These are phyloP conservation scores for Fistulifera pelliculosa DNA, from an alignment of 108 stramenopile genomes.

Conservation along the genomic window DNA sequence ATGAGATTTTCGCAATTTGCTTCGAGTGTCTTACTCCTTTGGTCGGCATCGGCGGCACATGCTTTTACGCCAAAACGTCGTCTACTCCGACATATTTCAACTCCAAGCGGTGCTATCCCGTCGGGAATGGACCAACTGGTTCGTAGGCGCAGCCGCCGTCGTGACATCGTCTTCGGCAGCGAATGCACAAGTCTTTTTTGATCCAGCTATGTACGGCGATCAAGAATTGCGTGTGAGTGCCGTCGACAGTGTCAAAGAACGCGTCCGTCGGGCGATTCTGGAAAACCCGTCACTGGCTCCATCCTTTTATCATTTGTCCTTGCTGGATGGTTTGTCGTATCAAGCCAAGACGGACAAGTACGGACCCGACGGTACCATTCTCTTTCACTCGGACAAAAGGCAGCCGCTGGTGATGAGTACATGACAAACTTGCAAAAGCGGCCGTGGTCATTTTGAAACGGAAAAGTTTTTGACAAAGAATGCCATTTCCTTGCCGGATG, in stretches of 20 bases:
- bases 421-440: conserved; percentile 41
- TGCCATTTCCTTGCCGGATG: conserved; percentile 72
- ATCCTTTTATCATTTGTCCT: conserved; percentile 59
- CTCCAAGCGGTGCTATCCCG: too few species aligned
- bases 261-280: conserved; percentile 65
- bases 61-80: too few species aligned
- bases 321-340: conserved; percentile 66
- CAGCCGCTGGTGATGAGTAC: conserved; percentile 21
- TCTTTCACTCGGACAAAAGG: conserved; percentile 41
- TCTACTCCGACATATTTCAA: too few species aligned
- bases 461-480: conserved; percentile 54
- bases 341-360: conserved; percentile 42
- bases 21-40: too few species aligned
- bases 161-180: conserved; percentile 26
- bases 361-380: conserved; percentile 71
- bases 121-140: too few species aligned
- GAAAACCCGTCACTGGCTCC: conserved; percentile 65
- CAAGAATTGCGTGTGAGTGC: conserved; percentile 80
- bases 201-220: conserved; percentile 87
- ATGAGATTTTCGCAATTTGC: too few species aligned
- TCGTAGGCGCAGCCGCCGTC: too few species aligned
- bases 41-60: too few species aligned
- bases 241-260: conserved; percentile 64
- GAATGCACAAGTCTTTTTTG: conserved; percentile 69
- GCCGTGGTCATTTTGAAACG: conserved; percentile 43